Percentiles rank a stretch among this genome's conserved stretches.
phyloP scores from a whole-genome alignment of 495 filamentous ascomycete species.

The Immersiella caudata region DNA sequence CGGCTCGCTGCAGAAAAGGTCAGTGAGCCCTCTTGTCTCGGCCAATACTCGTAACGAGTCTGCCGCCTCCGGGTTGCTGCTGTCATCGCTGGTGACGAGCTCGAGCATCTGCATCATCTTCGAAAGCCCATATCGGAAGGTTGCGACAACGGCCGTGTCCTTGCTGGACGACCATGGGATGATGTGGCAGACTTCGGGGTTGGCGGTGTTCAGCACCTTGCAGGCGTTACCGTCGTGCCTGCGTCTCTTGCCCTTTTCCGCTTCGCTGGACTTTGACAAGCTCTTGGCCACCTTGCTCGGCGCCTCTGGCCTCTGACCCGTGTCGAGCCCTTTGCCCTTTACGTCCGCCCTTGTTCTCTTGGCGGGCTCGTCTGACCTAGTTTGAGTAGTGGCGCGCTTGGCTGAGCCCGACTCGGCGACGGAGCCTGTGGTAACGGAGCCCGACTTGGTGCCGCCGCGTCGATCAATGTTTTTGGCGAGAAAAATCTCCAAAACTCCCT shows the following conservation, averaged over 20 bases:
- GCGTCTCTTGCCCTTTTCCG: constrained; percentile 14
- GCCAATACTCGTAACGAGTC: background rate
- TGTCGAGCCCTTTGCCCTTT: constrained; percentile 11
- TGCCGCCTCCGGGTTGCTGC: background rate
- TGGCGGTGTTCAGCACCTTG: constrained; percentile 15
- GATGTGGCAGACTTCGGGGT: constrained; percentile 12
- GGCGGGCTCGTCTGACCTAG: constrained; percentile 4
- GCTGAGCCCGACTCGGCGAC: background rate
- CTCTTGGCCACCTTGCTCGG: background rate
- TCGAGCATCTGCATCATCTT: background rate
- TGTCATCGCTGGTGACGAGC: constrained; percentile 6
- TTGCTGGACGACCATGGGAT: constrained; percentile 6
- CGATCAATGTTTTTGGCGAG: constrained; percentile 7
- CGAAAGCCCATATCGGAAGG: background rate
- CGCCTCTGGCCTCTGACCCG: constrained; percentile 7
- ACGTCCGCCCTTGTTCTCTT: constrained; percentile 2
- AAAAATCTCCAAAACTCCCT: constrained; percentile 16
- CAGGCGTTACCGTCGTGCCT: constrained; percentile 13
- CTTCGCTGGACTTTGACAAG: constrained; percentile 10
- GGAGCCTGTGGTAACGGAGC: constrained; percentile 1
- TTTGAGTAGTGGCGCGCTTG: constrained; percentile 8
- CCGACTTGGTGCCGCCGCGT: constrained; percentile 1
- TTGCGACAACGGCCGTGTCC: constrained; percentile 2
- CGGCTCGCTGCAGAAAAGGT: constrained; percentile 14
- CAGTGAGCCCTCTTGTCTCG: background rate